These are phyloP conservation scores for Penicillium sp. DNA, from an alignment of 2,329 filamentous ascomycete species.

Conservation along the genomic window DNA sequence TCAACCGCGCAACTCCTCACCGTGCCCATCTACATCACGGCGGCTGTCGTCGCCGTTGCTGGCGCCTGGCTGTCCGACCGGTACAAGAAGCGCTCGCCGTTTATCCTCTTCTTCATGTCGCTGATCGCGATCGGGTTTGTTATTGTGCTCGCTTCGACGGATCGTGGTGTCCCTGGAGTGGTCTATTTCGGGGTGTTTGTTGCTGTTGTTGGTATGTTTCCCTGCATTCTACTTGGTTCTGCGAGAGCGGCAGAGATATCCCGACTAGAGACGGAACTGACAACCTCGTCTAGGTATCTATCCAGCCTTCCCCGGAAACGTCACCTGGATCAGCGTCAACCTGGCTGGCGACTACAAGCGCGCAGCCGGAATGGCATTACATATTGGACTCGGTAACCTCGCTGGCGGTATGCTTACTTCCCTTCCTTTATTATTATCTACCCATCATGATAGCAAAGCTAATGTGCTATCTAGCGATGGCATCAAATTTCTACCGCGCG, in stretches of 20 bases:
- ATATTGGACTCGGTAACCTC: slow-evolving; percentile 65
- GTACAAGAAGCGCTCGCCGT: slow-evolving; percentile 58
- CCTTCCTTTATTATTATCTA: background rate
- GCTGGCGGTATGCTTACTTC: slow-evolving; percentile 35
- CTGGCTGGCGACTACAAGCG: slow-evolving; percentile 62
- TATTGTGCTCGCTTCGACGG: slow-evolving; percentile 50
- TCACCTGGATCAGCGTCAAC: slow-evolving; percentile 65
- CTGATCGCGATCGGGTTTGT: slow-evolving; percentile 63
- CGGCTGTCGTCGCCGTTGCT: slow-evolving; percentile 42
- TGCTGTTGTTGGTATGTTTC: slow-evolving; percentile 53
- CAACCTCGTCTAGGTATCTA: slow-evolving; percentile 44
- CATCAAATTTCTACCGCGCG: slow-evolving; percentile 71
- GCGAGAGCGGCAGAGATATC: too few species aligned
- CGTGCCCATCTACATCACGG: slow-evolving; percentile 47
- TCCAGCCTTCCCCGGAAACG: slow-evolving; percentile 50
- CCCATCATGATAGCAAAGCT: background rate
- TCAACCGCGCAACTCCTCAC: slow-evolving; percentile 48
- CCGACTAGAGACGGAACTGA: too few species aligned
- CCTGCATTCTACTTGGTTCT: too few species aligned
- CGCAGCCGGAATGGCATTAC: slow-evolving; percentile 67
- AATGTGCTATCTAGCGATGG: slow-evolving; percentile 58
- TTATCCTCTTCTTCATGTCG: slow-evolving; percentile 59
- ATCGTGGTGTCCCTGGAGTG: slow-evolving; percentile 44
- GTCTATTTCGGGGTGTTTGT: slow-evolving; percentile 56
- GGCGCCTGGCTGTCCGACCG: slow-evolving; percentile 64